phyloP scores from a whole-genome alignment of 352 stramenopile species.

The Pythium plurisporium region DNA sequence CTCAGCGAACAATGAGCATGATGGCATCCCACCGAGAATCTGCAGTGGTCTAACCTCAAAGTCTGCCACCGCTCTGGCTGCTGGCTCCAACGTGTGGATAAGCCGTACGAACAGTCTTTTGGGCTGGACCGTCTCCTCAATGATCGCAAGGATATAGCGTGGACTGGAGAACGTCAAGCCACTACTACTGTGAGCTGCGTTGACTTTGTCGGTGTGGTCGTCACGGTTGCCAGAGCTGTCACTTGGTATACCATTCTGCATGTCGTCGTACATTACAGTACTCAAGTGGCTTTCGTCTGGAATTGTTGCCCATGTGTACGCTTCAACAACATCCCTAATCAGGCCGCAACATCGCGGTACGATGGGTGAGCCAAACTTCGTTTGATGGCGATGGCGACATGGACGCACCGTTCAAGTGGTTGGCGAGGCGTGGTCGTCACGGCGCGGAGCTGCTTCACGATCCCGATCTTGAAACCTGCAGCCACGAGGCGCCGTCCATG shows the following conservation, averaged over 20 bases:
- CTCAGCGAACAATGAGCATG: too few relatives aligned
- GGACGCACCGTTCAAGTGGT: conserved; percentile 33
- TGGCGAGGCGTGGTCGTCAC: conserved; percentile 21
- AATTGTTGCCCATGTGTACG: conserved; percentile 48
- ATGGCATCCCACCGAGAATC: too few relatives aligned
- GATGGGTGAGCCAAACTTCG: too few relatives aligned
- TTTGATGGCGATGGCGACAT: background rate
- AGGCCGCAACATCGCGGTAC: too few relatives aligned
- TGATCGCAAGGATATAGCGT: conserved; percentile 35
- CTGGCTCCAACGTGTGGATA: conserved; percentile 21
- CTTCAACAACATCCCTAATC: conserved; percentile 35
- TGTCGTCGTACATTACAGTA: too few relatives aligned
- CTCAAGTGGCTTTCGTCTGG: conserved; percentile 4
- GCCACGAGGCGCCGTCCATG: conserved; percentile 42
- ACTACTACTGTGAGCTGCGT: too few relatives aligned
- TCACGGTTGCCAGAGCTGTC: too few relatives aligned
- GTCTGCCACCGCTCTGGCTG: background rate
- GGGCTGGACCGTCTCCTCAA: conserved; percentile 32
- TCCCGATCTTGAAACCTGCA: conserved; percentile 50
- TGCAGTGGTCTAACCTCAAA: too few relatives aligned
- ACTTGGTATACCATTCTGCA: too few relatives aligned
- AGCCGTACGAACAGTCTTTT: conserved; percentile 32
- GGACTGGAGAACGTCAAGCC: background rate
- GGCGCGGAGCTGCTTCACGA: conserved; percentile 66
- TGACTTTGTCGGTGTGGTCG: too few relatives aligned